A percentile compares a stretch with the other conserved stretches of the same genome.
Conservation (phyloP, 202 grass and related monocot species). For the Bolboschoenoplectus hybrid region DNA sequence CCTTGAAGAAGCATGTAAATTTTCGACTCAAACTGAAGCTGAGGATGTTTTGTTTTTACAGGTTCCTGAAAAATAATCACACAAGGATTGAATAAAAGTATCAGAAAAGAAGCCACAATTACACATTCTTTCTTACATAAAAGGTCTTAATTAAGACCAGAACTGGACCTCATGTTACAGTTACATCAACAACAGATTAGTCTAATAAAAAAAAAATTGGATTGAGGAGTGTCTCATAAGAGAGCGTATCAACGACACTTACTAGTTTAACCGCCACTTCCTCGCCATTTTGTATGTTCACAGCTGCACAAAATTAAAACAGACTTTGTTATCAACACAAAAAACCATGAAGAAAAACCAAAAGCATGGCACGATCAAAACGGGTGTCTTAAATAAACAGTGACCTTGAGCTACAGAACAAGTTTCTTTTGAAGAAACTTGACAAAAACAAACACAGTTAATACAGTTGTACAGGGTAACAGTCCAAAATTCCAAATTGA, state of each 20-base stretch:
- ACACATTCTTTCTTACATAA: not conserved
- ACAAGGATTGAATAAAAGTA: slow-evolving; percentile 32
- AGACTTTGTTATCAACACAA: slow-evolving; percentile 19
- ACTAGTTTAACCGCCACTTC: slow-evolving; percentile 97
- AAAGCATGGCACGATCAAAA: not conserved
- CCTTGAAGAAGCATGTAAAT: slow-evolving; percentile 95
- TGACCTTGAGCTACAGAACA: not conserved
- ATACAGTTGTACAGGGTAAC: not conserved
- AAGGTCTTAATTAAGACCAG: slow-evolving; percentile 20
- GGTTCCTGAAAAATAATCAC: slow-evolving; percentile 65
- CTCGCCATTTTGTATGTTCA: slow-evolving; percentile 81
- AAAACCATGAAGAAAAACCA: not conserved
- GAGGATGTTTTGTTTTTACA: slow-evolving; percentile 93
- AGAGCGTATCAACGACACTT: slow-evolving; percentile 34
- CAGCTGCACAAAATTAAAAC: slow-evolving; percentile 49
- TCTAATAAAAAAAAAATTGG: not conserved
- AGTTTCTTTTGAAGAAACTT: not conserved
- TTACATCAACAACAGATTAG: not conserved
- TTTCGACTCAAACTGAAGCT: slow-evolving; percentile 97
- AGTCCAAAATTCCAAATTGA: slow-evolving; percentile 17
- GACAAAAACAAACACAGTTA: slow-evolving; percentile 26
- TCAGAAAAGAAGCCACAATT: slow-evolving; percentile 6
- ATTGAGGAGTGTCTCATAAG: not conserved
- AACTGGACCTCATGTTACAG: slow-evolving; percentile 16
- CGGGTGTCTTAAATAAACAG: not conserved